Evolutionary conservation across 495 filamentous ascomycete genomes (phyloP).

Genomic region (Xylaria palmicola): DNA sequence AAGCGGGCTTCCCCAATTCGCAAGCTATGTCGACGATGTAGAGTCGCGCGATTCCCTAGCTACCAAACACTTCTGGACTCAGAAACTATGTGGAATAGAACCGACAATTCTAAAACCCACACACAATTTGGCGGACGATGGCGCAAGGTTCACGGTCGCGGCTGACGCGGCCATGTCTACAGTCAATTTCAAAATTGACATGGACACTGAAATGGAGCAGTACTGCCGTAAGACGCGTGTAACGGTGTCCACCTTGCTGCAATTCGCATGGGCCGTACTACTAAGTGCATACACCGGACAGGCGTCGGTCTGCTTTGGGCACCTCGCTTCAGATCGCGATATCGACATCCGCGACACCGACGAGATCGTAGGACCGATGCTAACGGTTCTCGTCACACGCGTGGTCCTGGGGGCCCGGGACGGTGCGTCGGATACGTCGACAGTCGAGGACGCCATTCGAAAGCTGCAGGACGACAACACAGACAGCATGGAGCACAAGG

Average conservation of each 20-base stretch:
- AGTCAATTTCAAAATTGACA: background rate
- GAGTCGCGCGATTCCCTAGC: background rate
- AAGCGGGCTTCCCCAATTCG: background rate
- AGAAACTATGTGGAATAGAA: background rate
- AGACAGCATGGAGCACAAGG: constrained; percentile 3
- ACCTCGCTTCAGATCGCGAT: constrained; percentile 54
- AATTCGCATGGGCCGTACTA: constrained; percentile 53
- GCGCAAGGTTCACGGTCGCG: background rate
- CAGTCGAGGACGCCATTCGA: background rate
- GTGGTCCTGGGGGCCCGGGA: constrained; percentile 32
- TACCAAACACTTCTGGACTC: background rate
- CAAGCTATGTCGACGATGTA: background rate
- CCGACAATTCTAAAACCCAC: background rate
- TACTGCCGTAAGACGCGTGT: constrained; percentile 48
- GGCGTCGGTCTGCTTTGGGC: constrained; percentile 54
- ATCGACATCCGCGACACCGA: constrained; percentile 44
- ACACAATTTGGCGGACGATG: too few relatives aligned
- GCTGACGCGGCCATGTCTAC: background rate
- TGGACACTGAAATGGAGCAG: constrained; percentile 4
- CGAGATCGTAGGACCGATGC: constrained; percentile 52
- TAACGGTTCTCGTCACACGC: constrained; percentile 54
- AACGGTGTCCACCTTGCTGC: constrained; percentile 53
- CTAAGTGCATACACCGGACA: constrained; percentile 50
- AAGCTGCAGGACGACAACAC: constrained; percentile 4
- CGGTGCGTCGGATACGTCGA: background rate